Percentiles rank a stretch among this genome's conserved stretches.
These are phyloP conservation scores for Mangifera indica DNA, from an alignment of 345 rosid genomes.

Conservation along the genomic window DNA sequence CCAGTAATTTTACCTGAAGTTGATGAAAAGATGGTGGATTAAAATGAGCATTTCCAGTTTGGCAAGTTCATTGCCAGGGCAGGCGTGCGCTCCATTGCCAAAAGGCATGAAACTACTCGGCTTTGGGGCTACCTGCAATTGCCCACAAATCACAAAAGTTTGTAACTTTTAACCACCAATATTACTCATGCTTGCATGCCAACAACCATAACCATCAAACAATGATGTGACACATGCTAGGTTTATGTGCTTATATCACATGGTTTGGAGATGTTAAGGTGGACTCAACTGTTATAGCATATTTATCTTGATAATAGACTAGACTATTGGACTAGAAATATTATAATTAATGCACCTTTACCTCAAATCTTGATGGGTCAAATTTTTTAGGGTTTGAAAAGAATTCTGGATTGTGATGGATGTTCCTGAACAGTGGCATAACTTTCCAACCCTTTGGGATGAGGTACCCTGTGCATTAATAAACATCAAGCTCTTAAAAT, in stretches of 20 bases:
- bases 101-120: constrained; percentile 91
- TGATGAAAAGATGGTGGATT: constrained; percentile 71
- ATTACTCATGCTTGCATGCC: background rate
- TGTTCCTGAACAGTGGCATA: constrained; percentile 94
- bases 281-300: too few relatives aligned
- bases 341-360: constrained; percentile 17
- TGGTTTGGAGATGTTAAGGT: too few relatives aligned
- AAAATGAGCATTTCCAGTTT: constrained; percentile 76
- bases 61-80: constrained; percentile 96
- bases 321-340: too few relatives aligned
- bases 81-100: constrained; percentile 83
- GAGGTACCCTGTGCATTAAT: constrained; percentile 52
- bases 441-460: constrained; percentile 99
- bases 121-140: constrained; percentile 58
- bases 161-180: background rate
- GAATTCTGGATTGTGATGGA: constrained; percentile 76
- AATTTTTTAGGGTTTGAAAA: constrained; percentile 72
- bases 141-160: constrained; percentile 7
- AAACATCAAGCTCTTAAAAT: background rate
- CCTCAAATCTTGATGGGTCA: constrained; percentile 92
- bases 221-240: too few relatives aligned
- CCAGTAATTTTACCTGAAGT: constrained; percentile 45
- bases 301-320: too few relatives aligned
- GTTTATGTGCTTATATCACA: too few relatives aligned
- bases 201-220: background rate